Conservation (phyloP, 345 rosid species). For the Pugionium dolabratum region DNA sequence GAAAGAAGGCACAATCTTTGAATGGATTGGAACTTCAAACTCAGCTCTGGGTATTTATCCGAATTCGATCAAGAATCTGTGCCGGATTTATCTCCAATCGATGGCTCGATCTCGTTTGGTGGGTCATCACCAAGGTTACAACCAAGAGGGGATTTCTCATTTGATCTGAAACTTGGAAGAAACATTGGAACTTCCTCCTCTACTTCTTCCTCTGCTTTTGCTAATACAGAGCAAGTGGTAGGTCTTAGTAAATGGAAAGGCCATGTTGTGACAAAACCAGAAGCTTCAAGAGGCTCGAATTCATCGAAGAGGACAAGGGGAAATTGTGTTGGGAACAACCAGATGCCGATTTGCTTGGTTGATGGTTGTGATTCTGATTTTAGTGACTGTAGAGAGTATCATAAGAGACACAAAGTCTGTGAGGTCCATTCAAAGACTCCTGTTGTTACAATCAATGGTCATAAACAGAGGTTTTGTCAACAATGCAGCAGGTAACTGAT, state of each 20-base stretch:
- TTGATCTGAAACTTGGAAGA: conserved; percentile 79
- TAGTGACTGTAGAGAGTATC: conserved; percentile 71
- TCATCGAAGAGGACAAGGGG: conserved; percentile 65
- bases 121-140: conserved; percentile 29
- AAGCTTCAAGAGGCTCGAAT: conserved; percentile 41
- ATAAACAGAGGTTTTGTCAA: conserved; percentile 81
- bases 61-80: conserved; percentile 56
- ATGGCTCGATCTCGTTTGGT: conserved; percentile 49
- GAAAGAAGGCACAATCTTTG: conserved; percentile 16
- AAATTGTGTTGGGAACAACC: conserved; percentile 43
- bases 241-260: conserved; percentile 48
- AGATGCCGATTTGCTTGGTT: conserved; percentile 61
- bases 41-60: conserved; percentile 54
- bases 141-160: conserved; percentile 51
- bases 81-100: conserved; percentile 42
- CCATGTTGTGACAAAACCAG: conserved; percentile 42
- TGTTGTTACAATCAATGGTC: conserved; percentile 62
- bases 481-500: conserved; percentile 82
- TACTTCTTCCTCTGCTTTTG: conserved; percentile 32
- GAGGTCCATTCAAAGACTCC: conserved; percentile 83
- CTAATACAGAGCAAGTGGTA: conserved; percentile 41
- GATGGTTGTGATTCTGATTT: conserved; percentile 77
- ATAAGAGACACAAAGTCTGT: conserved; percentile 91
- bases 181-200: conserved; percentile 43
- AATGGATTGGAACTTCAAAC: conserved; percentile 86